Percentiles rank a stretch among this genome's conserved stretches.
Evolutionary conservation across 768 basidiomycete species (phyloP).

Genomic region (Lactarius pseudohatsudake): DNA sequence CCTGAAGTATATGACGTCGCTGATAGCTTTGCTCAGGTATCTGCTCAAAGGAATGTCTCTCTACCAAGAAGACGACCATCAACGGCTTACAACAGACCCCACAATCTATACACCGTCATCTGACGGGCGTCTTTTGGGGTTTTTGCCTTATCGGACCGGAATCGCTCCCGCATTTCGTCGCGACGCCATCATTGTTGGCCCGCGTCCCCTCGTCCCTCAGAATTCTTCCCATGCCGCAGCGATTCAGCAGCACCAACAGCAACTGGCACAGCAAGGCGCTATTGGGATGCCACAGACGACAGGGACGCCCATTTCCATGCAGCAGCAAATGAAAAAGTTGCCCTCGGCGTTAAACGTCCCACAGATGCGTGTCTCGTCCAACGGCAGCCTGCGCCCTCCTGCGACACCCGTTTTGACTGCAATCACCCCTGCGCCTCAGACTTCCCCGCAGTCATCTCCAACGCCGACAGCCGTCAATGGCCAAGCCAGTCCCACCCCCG

Average conservation of each 20-base stretch:
- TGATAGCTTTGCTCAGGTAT: conserved; percentile 41
- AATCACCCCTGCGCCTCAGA: conserved; percentile 34
- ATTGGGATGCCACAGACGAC: conserved; percentile 34
- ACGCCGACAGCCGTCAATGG: conserved; percentile 25
- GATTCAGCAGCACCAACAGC: conserved; percentile 25
- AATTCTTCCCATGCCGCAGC: conserved; percentile 26
- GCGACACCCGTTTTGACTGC: conserved; percentile 40
- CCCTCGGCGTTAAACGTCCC: conserved; percentile 50
- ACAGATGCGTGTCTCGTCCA: conserved; percentile 63
- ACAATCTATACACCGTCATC: conserved; percentile 23
- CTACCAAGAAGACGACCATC: conserved; percentile 28
- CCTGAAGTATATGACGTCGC: background rate
- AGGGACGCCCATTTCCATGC: conserved; percentile 58
- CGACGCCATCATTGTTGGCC: conserved; percentile 25
- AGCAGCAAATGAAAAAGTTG: conserved; percentile 62
- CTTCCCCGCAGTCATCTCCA: conserved; percentile 25
- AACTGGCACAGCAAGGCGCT: conserved; percentile 17
- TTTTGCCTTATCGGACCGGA: conserved; percentile 25
- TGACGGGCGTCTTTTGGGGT: conserved; percentile 23
- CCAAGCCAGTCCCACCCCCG: conserved; percentile 16
- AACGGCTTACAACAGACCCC: conserved; percentile 27
- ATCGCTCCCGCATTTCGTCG: conserved; percentile 25
- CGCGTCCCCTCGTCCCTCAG: conserved; percentile 24
- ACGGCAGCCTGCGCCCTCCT: conserved; percentile 54
- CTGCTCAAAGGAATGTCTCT: conserved; percentile 37